Evolutionary conservation across 257 asterid species (phyloP).

Genomic region (Craterostigma plantagineum): DNA sequence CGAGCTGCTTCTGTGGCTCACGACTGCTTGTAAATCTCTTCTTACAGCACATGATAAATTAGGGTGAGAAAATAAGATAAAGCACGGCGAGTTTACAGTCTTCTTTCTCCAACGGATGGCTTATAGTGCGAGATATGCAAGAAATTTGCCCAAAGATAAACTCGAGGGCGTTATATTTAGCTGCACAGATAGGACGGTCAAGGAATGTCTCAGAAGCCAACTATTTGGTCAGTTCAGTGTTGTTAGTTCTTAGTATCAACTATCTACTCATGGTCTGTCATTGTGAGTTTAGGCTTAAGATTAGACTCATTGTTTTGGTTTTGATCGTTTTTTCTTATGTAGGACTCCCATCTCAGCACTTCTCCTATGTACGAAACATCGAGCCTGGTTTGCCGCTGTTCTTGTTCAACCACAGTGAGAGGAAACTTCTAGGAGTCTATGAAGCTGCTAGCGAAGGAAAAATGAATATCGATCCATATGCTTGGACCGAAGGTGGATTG

Average conservation of each 20-base stretch:
- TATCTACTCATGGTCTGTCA: constrained; percentile 3
- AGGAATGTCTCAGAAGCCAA: constrained; percentile 23
- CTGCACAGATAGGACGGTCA: constrained; percentile 22
- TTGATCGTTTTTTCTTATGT: constrained; percentile 8
- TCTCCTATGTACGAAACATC: constrained; percentile 50
- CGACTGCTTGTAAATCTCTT: too few species aligned
- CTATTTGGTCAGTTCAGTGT: constrained; percentile 32
- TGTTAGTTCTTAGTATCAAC: neutral
- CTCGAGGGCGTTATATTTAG: constrained; percentile 45
- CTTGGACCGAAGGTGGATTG: constrained; percentile 74
- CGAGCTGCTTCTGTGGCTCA: too few species aligned
- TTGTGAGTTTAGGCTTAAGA: too few species aligned
- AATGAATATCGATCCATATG: constrained; percentile 63
- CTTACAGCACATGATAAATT: too few species aligned
- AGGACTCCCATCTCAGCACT: constrained; percentile 65
- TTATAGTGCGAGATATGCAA: constrained; percentile 4
- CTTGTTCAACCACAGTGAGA: constrained; percentile 52
- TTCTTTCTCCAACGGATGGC: constrained; percentile 4
- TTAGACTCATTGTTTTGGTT: constrained; percentile 5
- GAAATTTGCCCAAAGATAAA: constrained; percentile 24
- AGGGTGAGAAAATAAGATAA: too few species aligned
- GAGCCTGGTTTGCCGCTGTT: constrained; percentile 70
- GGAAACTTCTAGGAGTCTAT: constrained; percentile 54
- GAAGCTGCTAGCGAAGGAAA: constrained; percentile 78
- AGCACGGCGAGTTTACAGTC: too few species aligned